Base-by-base conservation (phyloP, 208 protist genomes). In the Endotrypanum monterogeii region DNA sequence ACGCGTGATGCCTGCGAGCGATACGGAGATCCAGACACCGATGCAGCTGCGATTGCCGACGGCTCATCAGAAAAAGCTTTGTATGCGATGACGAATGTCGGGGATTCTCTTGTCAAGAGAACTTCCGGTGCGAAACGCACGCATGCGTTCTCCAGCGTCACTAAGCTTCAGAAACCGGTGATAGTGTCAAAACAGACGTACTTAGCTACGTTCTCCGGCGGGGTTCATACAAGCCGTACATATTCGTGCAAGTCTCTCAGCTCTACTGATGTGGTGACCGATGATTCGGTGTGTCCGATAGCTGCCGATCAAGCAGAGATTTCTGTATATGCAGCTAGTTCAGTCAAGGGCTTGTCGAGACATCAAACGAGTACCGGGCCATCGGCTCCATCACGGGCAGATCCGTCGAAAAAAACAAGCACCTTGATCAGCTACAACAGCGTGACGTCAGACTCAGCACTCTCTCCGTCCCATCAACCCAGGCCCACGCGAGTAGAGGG, bases 221-320 rank as follows among this genome's bases (percentile, higher is more conserved):
- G 5, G 58, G 11, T 7, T 20, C 2, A 65, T 65, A 30, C 23
- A 30, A 25, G 58, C 58, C 37, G 6, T 3, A 4, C 18, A 44
- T 11, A 48, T 14, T 46, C 20, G 18, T 9, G 20, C 25, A 65
- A 9, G 58, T 2, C 35, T n/a, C 23, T 32, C 16, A 56, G 61
- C 25, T 37, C 58, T 1, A 74, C 61, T 2, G 76, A 66, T 50
- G 46, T 75, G 1, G 69, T 67, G 2, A 46, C 74, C 23, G 12
- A 75, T 32, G 69, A 75, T 7, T 4, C 18, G 35, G 25, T 18
- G 37, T 3, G 7, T 9, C 41, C 37, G 12, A 16, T 65, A 16
- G 20, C 41, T 37, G 20, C 8, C 23, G 58, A 48, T 2, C 20
- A 44, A 46, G 32, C 37, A 46, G 20, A 39, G 58, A 11, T 23